Evolutionary conservation across 306 rosid genomes (phyloP), one percentile per base, ranked within the genome.

Genomic region (Trichosanthes truncata): DNA sequence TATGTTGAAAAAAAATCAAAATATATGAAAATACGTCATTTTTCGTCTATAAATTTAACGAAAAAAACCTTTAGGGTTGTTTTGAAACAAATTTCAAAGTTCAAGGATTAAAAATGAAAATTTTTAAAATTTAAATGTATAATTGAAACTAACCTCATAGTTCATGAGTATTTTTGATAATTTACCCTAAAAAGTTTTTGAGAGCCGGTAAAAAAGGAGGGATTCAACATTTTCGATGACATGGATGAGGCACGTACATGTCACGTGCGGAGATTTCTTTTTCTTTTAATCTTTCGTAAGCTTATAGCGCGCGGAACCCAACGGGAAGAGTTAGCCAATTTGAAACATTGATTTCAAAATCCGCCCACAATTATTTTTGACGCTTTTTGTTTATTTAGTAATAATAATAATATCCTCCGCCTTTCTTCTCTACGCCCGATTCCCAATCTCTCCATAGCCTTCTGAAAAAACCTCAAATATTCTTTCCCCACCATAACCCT

Each of bases 401-500:
- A 11, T 25, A 59, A 1, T 59, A 55, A 55, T 68, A 36, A 66
- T 66, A 66, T 68, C 75, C 9, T 13, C 31, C 48, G 55, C 25
- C 9, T 35, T n/a, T 45, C 33, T 29, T 29, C 2, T 29, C 33
- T 2, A 29, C 9, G 40, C 76, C 57, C 57, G 72, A 71, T 78
- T 59, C 33, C 33, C 33, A 29, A 29, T 74, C 29, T 45, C 49
- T 52, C 25, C 78, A 40, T 36, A 55, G 67, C 71, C 57, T 2
- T 9, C 3, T 29, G 33, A n/a, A 56, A 9, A 51, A 21, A 25
- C 38, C 20, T 29, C 67, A 29, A 13, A 4, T 15, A 18, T n/a
- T 43, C 15, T 3, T 20, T 36, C 48, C 0, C 0, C 73, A 9
- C 73, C 79, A 81, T 84, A 88, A 84, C 84, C 87, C 88, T 56